These are phyloP conservation scores for Eucalyptus globulus DNA, from an alignment of 345 rosid genomes.

Conservation along the genomic window DNA sequence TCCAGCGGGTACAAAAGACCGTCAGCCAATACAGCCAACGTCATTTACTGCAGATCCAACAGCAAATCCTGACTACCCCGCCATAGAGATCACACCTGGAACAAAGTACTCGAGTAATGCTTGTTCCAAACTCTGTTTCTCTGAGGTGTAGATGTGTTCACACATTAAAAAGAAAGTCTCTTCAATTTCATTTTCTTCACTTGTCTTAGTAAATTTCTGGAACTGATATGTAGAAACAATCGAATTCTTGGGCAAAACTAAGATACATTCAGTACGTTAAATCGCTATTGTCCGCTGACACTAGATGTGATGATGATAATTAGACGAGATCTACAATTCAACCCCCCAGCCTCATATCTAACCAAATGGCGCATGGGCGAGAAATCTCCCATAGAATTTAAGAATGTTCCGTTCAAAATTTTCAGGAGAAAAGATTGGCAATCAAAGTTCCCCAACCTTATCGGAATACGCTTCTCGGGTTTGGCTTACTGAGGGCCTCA, in stretches of 20 bases:
- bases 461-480: slow-evolving; percentile 1
- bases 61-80: background rate
- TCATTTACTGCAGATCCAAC: background rate
- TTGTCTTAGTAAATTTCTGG: background rate
- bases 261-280: background rate
- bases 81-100: background rate
- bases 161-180: background rate
- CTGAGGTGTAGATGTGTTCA: background rate
- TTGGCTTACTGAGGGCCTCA: slow-evolving; percentile 51
- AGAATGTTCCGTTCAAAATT: background rate
- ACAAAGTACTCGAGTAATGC: background rate
- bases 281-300: background rate
- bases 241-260: background rate
- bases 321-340: background rate
- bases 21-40: background rate
- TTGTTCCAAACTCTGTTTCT: background rate
- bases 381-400: background rate
- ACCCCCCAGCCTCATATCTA: background rate
- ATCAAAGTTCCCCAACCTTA: background rate
- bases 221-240: background rate
- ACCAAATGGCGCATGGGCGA: background rate
- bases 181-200: background rate
- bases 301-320: background rate
- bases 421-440: background rate
- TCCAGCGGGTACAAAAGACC: background rate